phyloP scores from a whole-genome alignment of 257 asterid genomes.

The Petrea volubilis region DNA sequence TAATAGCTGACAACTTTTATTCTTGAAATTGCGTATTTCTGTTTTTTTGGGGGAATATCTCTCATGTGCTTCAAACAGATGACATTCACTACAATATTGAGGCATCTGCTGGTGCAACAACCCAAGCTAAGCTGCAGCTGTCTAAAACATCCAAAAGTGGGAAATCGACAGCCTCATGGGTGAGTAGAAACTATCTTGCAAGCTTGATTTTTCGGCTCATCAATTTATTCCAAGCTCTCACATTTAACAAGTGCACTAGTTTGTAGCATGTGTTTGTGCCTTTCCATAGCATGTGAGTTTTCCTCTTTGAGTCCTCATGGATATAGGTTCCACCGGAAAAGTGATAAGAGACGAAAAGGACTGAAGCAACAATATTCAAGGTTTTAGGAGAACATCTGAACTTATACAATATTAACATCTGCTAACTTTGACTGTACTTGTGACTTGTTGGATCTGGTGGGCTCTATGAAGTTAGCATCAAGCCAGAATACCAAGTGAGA shows the following conservation, averaged over 20 bases:
- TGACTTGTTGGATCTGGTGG: too few species aligned
- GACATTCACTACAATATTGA: constrained; percentile 20
- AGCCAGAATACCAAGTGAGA: too few species aligned
- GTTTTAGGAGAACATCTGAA: too few species aligned
- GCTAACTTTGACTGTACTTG: too few species aligned
- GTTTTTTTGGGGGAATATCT: too few species aligned
- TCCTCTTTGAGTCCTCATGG: neutral
- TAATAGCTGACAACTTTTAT: neutral
- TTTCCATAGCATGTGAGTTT: neutral
- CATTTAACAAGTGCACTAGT: neutral
- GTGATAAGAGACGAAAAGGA: too few species aligned
- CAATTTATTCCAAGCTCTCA: too few species aligned
- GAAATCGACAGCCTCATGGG: constrained; percentile 11
- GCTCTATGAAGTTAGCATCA: too few species aligned
- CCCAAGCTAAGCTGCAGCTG: constrained; percentile 25
- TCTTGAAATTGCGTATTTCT: neutral
- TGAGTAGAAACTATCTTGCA: constrained; percentile 12
- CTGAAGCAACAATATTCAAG: too few species aligned
- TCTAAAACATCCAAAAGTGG: constrained; percentile 18
- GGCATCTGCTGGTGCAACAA: constrained; percentile 23
- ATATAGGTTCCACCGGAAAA: neutral
- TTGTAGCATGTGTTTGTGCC: neutral
- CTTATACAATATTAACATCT: too few species aligned
- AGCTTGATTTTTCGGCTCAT: too few species aligned
- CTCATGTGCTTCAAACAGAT: constrained; percentile 13